These are phyloP conservation scores for Lonicera japonica DNA, from an alignment of 129 eudicot genomes.

Conservation along the genomic window DNA sequence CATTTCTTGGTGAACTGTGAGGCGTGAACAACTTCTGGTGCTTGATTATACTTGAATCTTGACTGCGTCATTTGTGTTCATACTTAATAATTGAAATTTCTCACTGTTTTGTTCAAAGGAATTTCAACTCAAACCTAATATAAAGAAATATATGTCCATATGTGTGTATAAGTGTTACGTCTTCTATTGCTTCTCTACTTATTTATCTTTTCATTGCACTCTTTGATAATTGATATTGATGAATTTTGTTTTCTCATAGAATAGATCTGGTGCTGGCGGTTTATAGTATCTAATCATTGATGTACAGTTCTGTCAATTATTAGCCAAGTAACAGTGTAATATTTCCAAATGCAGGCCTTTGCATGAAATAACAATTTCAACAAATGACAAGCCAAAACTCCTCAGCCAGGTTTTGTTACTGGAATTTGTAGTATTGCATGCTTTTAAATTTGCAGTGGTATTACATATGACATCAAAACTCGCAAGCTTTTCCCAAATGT, in stretches of 20 bases:
- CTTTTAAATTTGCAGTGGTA: slow-evolving; percentile 1
- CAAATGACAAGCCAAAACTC: slow-evolving; percentile 86
- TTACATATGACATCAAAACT: background rate
- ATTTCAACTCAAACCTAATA: background rate
- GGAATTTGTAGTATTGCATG: background rate
- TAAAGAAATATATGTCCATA: too few species aligned
- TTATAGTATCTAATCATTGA: background rate
- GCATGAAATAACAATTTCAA: slow-evolving; percentile 80
- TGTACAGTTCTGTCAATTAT: slow-evolving; percentile 6
- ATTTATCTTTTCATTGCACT: too few species aligned
- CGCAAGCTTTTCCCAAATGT: background rate
- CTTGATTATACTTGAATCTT: background rate
- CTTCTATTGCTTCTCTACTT: background rate
- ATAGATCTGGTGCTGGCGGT: background rate
- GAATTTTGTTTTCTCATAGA: background rate
- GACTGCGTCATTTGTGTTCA: background rate
- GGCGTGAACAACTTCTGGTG: background rate
- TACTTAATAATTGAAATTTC: too few species aligned
- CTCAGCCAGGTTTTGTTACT: slow-evolving; percentile 48
- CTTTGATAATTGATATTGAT: too few species aligned
- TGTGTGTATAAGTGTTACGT: background rate
- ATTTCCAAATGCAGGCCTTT: slow-evolving; percentile 50
- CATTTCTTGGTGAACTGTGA: background rate
- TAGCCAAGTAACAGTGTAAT: slow-evolving; percentile 12
- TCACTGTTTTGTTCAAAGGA: background rate